Evolutionary conservation across 1,284 basidiomycete genomes (phyloP).

Genomic region (Trametes hirsuta): DNA sequence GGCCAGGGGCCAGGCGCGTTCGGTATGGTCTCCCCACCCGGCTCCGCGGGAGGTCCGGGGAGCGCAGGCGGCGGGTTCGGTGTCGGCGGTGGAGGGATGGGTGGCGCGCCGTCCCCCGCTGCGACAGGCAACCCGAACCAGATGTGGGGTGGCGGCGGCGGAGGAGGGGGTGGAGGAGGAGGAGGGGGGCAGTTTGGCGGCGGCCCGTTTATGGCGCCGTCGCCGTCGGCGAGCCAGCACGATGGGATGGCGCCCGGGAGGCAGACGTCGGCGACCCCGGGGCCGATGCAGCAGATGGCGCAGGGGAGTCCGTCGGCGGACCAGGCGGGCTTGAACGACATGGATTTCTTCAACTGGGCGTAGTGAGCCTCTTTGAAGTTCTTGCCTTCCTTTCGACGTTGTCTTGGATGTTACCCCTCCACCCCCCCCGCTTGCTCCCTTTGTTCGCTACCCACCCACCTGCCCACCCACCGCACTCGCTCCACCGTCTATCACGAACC

Average conservation of each 20-base stretch:
- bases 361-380: neutral
- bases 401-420: conserved; percentile 1
- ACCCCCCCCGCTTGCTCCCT: no score
- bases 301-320: conserved; percentile 31
- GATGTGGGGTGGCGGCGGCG: conserved; percentile 27
- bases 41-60: conserved; percentile 17
- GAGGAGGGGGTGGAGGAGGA: neutral
- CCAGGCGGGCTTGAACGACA: conserved; percentile 28
- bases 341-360: conserved; percentile 37
- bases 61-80: conserved; percentile 12
- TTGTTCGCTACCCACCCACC: neutral
- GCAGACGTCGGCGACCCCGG: conserved; percentile 34
- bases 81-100: conserved; percentile 4
- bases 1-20: conserved; percentile 29
- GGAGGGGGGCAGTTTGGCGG: conserved; percentile 23
- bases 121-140: conserved; percentile 17
- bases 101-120: conserved; percentile 25
- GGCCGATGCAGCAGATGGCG: conserved; percentile 31
- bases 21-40: conserved; percentile 47
- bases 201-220: conserved; percentile 31
- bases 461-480: neutral
- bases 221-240: conserved; percentile 33
- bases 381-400: neutral
- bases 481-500: neutral
- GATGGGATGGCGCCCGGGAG: conserved; percentile 30